A percentile compares a stretch with the other conserved stretches of the same genome.
Evolutionary conservation across 768 basidiomycete species (phyloP).

Genomic region (Mycena leptocephala): DNA sequence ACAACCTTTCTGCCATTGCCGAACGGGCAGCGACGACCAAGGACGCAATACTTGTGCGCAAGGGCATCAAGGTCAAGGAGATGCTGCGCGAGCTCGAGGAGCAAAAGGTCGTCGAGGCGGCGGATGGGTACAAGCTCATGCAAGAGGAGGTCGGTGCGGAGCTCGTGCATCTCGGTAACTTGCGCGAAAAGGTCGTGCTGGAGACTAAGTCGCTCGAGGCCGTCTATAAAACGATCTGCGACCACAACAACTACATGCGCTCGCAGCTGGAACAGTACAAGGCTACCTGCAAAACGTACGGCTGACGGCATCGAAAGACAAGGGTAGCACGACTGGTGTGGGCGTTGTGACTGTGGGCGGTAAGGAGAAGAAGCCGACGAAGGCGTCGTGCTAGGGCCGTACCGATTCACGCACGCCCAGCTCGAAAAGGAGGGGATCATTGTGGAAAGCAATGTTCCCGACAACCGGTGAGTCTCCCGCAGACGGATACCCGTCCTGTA

Average conservation of each 20-base stretch:
- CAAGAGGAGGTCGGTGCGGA: conserved; percentile 98
- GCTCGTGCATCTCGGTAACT: conserved; percentile 95
- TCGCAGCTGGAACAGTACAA: conserved; percentile 99
- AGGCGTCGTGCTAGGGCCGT: conserved; percentile 94
- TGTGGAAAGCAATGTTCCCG: conserved; percentile 98
- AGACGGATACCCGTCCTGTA: conserved; percentile 29
- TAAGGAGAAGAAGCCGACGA: conserved; percentile 94
- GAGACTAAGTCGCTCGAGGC: conserved; percentile 96
- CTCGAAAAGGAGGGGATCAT: conserved; percentile 99
- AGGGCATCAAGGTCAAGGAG: conserved; percentile 99
- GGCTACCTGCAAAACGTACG: conserved; percentile 99
- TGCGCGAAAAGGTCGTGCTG: conserved; percentile 94
- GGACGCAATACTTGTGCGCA: conserved; percentile 95
- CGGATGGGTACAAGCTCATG: conserved; percentile 94
- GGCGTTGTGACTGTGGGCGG: conserved; percentile 97
- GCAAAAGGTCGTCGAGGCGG: conserved; percentile 84
- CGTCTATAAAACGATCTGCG: conserved; percentile 99
- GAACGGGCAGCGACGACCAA: conserved; percentile 98
- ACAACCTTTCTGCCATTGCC: conserved; percentile 90
- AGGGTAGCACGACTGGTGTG: conserved; percentile 89
- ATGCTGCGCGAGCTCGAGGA: conserved; percentile 98
- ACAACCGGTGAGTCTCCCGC: conserved; percentile 94
- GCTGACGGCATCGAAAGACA: conserved; percentile 90
- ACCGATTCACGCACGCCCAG: conserved; percentile 98
- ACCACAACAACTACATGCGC: conserved; percentile 98